Percentiles rank a stretch among this genome's conserved stretches.
Conservation (phyloP, 1,284 basidiomycete genomes). For the Trichosporon sp. region DNA sequence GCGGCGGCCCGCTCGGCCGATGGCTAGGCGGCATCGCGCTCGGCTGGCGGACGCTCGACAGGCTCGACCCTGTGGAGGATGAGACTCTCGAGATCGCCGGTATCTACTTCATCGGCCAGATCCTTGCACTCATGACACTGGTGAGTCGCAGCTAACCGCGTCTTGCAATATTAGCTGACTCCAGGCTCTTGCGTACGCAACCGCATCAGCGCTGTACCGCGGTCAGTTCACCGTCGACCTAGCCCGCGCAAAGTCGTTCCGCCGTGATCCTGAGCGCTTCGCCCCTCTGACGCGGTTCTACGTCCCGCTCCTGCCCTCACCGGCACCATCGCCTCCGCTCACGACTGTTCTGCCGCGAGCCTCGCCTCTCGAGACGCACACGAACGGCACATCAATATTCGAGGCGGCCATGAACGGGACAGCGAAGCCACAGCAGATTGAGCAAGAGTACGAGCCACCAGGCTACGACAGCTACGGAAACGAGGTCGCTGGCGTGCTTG, state of each 20-base stretch:
- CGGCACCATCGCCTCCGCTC: not conserved
- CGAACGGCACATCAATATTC: too few species aligned
- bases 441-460: not conserved
- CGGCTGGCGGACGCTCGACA: constrained; percentile 37
- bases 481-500: not conserved
- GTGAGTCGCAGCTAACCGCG: constrained; percentile 20
- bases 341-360: not conserved
- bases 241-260: constrained; percentile 22
- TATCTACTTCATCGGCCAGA: constrained; percentile 21
- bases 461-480: not conserved
- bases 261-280: constrained; percentile 9
- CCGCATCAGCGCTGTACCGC: constrained; percentile 16
- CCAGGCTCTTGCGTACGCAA: constrained; percentile 29
- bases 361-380: too few species aligned
- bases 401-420: too few species aligned
- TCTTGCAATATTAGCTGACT: not conserved
- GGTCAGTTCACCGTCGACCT: constrained; percentile 36
- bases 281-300: not conserved
- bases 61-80: constrained; percentile 10
- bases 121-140: constrained; percentile 26
- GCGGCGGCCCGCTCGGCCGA: constrained; percentile 36
- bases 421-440: too few species aligned
- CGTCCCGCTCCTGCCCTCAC: not conserved
- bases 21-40: constrained; percentile 27
- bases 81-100: constrained; percentile 20